Evolutionary conservation across 2,329 filamentous ascomycete genomes (phyloP).

Genomic region (Trichoderma aggressivum): DNA sequence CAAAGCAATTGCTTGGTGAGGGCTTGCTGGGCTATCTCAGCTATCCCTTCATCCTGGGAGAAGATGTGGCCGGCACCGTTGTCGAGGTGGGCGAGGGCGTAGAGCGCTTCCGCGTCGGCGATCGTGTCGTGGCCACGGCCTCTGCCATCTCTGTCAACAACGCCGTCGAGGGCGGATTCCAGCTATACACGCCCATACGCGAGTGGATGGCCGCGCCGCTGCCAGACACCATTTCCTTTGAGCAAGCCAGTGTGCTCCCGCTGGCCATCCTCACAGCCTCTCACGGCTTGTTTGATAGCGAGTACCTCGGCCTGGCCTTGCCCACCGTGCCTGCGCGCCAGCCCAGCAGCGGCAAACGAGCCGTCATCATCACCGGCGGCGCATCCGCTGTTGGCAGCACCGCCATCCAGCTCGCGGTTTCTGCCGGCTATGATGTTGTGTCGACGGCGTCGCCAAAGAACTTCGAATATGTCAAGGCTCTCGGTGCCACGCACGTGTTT

Average conservation of each 20-base stretch:
- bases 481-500: background rate
- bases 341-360: background rate
- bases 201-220: background rate
- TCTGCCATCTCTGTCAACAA: background rate
- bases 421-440: background rate
- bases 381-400: background rate
- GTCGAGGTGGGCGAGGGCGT: background rate
- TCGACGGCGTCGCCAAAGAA: background rate
- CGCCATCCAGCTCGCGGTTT: background rate
- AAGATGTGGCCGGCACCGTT: background rate
- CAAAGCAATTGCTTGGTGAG: background rate
- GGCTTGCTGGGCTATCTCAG: background rate
- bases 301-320: background rate
- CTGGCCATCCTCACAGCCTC: background rate
- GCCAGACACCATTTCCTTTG: background rate
- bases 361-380: background rate
- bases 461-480: background rate
- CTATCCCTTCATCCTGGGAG: background rate
- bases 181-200: background rate
- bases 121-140: background rate
- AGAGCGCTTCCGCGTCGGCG: background rate
- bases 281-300: background rate
- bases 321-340: background rate
- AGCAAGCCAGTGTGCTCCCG: background rate
- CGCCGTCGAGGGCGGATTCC: background rate